Conservation (phyloP, 2,329 filamentous ascomycete genomes). For the Aspergillus sp. region DNA sequence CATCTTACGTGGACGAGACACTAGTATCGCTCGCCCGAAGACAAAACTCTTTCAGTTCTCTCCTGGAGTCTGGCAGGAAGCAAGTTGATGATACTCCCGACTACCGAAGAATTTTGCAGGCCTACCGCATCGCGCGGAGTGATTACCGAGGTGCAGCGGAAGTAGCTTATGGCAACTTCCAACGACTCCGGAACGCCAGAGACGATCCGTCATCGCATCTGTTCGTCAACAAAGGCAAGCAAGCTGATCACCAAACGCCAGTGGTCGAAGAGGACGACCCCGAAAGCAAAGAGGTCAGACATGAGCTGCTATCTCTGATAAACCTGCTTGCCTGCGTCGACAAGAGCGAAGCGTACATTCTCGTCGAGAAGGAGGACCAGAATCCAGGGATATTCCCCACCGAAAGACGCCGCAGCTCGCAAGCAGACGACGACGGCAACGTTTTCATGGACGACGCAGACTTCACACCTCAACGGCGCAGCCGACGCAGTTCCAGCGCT, state of each 20-base stretch:
- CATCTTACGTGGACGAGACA: conserved; percentile 68
- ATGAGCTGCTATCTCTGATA: conserved; percentile 81
- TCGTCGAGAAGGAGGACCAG: conserved; percentile 39
- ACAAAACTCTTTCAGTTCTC: conserved; percentile 51
- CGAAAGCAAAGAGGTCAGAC: conserved; percentile 46
- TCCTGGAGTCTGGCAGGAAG: conserved; percentile 28
- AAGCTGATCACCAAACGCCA: conserved; percentile 18
- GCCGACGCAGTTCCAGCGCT: conserved; percentile 13
- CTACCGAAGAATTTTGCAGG: conserved; percentile 83
- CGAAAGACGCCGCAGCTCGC: conserved; percentile 38
- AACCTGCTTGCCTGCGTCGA: conserved; percentile 85
- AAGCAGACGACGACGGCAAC: conserved; percentile 33
- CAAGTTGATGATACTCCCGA: conserved; percentile 43
- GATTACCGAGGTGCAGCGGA: conserved; percentile 73
- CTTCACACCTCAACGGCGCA: conserved; percentile 9
- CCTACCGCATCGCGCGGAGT: conserved; percentile 73
- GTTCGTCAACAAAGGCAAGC: conserved; percentile 27
- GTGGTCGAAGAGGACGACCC: conserved; percentile 33
- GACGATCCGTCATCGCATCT: conserved; percentile 26
- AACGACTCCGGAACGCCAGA: conserved; percentile 37
- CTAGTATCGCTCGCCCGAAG: conserved; percentile 62
- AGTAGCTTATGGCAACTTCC: conserved; percentile 47
- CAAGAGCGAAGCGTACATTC: conserved; percentile 65
- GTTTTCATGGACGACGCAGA: conserved; percentile 32
- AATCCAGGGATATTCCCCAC: conserved; percentile 16